Conservation (phyloP, 495 filamentous ascomycete genomes). For the Aspergillus conjunctus region DNA sequence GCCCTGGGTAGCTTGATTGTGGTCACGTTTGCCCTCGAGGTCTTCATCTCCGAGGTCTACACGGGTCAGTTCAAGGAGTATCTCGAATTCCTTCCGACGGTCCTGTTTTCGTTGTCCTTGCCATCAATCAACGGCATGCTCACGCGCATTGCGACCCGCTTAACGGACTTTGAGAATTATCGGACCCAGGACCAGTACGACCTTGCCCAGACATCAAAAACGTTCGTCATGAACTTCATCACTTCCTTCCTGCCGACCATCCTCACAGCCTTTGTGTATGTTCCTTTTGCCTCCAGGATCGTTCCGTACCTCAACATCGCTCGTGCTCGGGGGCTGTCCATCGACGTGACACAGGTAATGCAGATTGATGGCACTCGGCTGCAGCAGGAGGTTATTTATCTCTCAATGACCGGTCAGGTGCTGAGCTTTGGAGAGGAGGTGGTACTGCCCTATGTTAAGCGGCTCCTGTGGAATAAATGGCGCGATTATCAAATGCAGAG, state of each 20-base stretch:
- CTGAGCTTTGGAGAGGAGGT: slow-evolving; percentile 85
- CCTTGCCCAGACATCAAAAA: slow-evolving; percentile 79
- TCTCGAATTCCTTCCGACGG: slow-evolving; percentile 82
- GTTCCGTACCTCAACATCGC: slow-evolving; percentile 85
- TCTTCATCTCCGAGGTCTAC: slow-evolving; percentile 93
- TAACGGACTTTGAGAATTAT: slow-evolving; percentile 90
- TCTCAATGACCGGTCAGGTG: slow-evolving; percentile 89
- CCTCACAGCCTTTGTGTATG: slow-evolving; percentile 93
- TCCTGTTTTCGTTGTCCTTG: slow-evolving; percentile 73
- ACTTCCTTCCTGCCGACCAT: slow-evolving; percentile 90
- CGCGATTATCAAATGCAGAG: slow-evolving; percentile 36
- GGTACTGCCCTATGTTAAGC: slow-evolving; percentile 81
- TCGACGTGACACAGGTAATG: slow-evolving; percentile 49
- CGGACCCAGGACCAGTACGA: slow-evolving; percentile 81
- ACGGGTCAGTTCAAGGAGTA: slow-evolving; percentile 80
- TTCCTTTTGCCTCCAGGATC: slow-evolving; percentile 83
- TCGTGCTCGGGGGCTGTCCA: slow-evolving; percentile 37
- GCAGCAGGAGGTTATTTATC: slow-evolving; percentile 90
- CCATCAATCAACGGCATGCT: slow-evolving; percentile 75
- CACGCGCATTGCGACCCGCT: slow-evolving; percentile 69
- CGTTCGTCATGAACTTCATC: slow-evolving; percentile 95
- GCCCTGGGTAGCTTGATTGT: slow-evolving; percentile 79
- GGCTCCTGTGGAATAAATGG: slow-evolving; percentile 48
- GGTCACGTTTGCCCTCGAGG: slow-evolving; percentile 82
- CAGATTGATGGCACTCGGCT: slow-evolving; percentile 78